Percentiles rank a stretch among this genome's conserved stretches.
Evolutionary conservation across 139 green algal genomes (phyloP).

Genomic region (Coelastrella sp.): DNA sequence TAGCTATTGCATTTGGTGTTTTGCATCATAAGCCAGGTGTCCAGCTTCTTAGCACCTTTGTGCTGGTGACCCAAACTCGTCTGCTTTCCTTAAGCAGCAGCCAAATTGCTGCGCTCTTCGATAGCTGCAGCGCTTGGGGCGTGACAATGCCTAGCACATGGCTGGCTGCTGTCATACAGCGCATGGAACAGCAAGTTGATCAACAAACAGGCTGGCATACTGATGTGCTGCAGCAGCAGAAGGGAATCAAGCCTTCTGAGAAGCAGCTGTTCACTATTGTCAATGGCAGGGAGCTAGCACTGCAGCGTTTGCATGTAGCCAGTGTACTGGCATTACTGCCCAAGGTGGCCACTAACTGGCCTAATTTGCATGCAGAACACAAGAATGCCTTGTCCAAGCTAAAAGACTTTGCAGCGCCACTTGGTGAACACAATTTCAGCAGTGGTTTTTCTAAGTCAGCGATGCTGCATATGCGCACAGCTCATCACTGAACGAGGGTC

Average conservation of each 20-base stretch:
- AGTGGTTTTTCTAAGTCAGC: too few relatives aligned
- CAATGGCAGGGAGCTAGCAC: background rate
- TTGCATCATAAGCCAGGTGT: background rate
- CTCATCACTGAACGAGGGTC: too few relatives aligned
- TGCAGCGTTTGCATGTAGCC: background rate
- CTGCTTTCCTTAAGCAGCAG: background rate
- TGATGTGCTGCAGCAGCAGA: background rate
- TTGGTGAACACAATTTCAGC: too few relatives aligned
- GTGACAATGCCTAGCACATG: constrained; percentile 4
- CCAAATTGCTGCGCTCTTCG: background rate
- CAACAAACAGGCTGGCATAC: too few relatives aligned
- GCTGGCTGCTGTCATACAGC: constrained; percentile 8
- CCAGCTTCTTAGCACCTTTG: background rate
- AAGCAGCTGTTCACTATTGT: background rate
- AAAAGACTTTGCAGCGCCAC: background rate
- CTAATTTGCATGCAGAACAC: background rate
- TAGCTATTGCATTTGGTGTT: background rate
- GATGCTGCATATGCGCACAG: too few relatives aligned
- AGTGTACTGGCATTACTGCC: background rate
- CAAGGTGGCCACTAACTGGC: background rate
- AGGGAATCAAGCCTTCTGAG: background rate
- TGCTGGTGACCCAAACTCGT: background rate
- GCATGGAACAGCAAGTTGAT: background rate
- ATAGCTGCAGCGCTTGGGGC: background rate
- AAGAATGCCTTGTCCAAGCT: background rate